These are phyloP conservation scores for Yamadazyma ubonensis DNA, from an alignment of 805 yeast species.

Conservation along the genomic window DNA sequence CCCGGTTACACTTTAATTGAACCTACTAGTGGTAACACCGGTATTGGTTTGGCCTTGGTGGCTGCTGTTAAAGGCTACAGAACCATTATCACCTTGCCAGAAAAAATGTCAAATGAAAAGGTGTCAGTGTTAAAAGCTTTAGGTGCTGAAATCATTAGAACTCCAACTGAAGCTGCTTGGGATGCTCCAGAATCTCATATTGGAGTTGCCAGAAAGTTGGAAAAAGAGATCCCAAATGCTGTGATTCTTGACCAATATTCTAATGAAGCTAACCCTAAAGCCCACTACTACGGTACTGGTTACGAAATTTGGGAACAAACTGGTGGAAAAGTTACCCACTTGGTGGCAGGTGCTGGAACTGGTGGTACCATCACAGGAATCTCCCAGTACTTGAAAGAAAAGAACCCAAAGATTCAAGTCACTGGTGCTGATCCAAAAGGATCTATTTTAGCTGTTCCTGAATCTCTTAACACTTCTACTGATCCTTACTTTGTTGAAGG, in stretches of 20 bases:
- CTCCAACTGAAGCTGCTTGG: slow-evolving; percentile 92
- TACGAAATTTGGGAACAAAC: slow-evolving; percentile 83
- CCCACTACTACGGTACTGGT: slow-evolving; percentile 84
- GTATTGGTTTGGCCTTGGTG: slow-evolving; percentile 82
- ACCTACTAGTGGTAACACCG: slow-evolving; percentile 90
- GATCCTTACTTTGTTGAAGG: slow-evolving; percentile 81
- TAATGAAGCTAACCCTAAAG: slow-evolving; percentile 75
- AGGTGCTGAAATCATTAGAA: slow-evolving; percentile 88
- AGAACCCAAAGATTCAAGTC: slow-evolving; percentile 58
- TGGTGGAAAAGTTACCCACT: slow-evolving; percentile 63
- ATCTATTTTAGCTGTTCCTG: slow-evolving; percentile 81
- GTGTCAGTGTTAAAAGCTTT: slow-evolving; percentile 84
- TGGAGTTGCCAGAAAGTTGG: slow-evolving; percentile 80
- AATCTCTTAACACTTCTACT: slow-evolving; percentile 56
- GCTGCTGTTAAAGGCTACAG: slow-evolving; percentile 88
- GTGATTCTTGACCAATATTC: slow-evolving; percentile 82
- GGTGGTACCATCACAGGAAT: slow-evolving; percentile 98
- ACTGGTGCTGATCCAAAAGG: slow-evolving; percentile 88
- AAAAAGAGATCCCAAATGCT: slow-evolving; percentile 80
- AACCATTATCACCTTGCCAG: slow-evolving; percentile 85
- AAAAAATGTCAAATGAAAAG: slow-evolving; percentile 89
- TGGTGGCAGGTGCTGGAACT: slow-evolving; percentile 92
- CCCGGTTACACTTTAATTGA: slow-evolving; percentile 87
- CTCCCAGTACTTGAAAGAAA: slow-evolving; percentile 70
- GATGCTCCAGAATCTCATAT: slow-evolving; percentile 89